Conservation (phyloP, 2,329 filamentous ascomycete genomes). For the Tolypocladium capitatum region DNA sequence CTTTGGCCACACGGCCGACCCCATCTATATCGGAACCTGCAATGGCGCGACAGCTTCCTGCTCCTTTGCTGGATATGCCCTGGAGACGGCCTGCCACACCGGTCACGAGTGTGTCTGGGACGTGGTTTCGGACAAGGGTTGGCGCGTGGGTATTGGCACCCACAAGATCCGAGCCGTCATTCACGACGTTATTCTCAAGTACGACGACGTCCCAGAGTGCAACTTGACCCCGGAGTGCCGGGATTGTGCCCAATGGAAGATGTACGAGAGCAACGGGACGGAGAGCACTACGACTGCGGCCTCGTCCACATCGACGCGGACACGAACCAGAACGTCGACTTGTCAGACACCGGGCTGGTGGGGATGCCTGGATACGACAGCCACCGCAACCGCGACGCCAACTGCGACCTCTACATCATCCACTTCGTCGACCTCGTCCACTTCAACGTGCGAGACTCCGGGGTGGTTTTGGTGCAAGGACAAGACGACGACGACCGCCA, state of each 20-base stretch:
- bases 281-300: constrained; percentile 55
- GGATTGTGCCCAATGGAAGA: constrained; percentile 90
- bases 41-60: constrained; percentile 83
- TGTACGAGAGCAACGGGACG: constrained; percentile 83
- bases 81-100: constrained; percentile 87
- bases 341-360: constrained; percentile 91
- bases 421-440: constrained; percentile 33
- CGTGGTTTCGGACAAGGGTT: constrained; percentile 80
- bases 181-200: constrained; percentile 70
- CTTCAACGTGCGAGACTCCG: constrained; percentile 46
- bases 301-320: constrained; percentile 39
- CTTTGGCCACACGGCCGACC: constrained; percentile 91
- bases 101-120: constrained; percentile 85
- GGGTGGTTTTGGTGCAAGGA: constrained; percentile 57
- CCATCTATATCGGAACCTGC: constrained; percentile 86
- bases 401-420: constrained; percentile 29
- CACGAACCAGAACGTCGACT: constrained; percentile 69
- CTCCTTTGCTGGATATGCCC: constrained; percentile 81
- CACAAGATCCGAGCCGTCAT: constrained; percentile 88
- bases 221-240: constrained; percentile 64
- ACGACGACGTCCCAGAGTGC: constrained; percentile 69
- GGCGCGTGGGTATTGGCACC: constrained; percentile 80
- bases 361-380: constrained; percentile 59
- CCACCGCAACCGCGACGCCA: constrained; percentile 22
- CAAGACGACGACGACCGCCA: constrained; percentile 16